Base-by-base conservation (phyloP, 2,329 filamentous ascomycete genomes). In the Aspergillus versicolor region DNA sequence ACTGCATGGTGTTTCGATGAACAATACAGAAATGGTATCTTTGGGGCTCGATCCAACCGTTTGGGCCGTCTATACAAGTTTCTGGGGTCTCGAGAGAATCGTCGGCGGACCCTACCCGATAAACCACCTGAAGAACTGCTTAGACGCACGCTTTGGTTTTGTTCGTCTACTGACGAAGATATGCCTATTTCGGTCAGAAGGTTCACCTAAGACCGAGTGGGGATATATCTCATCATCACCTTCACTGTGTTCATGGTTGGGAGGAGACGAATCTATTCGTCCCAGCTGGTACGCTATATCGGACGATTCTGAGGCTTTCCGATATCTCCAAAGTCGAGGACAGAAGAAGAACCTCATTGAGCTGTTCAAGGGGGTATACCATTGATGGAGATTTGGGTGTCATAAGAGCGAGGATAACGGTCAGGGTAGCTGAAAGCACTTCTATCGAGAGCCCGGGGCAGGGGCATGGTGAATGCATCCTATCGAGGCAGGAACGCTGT, bases 11-110 rank as follows among this genome's bases (percentile, higher is more conserved):
- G 47, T 37, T 60, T 65, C 22, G 61, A 65, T 38, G 62, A 32
- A 40, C 68, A 65, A 15, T 63, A 61, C 21, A 69, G 61, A 2
- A 57, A 40, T 22, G 63, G 60, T 22, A 57, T 61, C 5, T 60
- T 59, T 6, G 55, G 49, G 8, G 60, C 60, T 5, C 61, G 61
- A 27, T 64, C 56, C n/a, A 49, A 17, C 42, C 27, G 53, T 22
- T 48, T 62, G 9, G 59, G 57, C 37, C 46, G 49, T 17, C 56
- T 61, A 15, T 55, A 59, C 7, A 57, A 61, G 7, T 61, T 37
- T 57, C 62, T 66, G 34, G 64, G 63, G 45, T 75, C 71, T 56
- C 66, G 61, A 13, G 73, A 74, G 46, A 75, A 67, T 13, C 69
- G 67, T 43, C 62, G 67, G 15, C 72, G 73, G 17, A 75, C 54